Base-by-base conservation (phyloP, 805 yeast species). In the Wickerhamomyces alni region DNA sequence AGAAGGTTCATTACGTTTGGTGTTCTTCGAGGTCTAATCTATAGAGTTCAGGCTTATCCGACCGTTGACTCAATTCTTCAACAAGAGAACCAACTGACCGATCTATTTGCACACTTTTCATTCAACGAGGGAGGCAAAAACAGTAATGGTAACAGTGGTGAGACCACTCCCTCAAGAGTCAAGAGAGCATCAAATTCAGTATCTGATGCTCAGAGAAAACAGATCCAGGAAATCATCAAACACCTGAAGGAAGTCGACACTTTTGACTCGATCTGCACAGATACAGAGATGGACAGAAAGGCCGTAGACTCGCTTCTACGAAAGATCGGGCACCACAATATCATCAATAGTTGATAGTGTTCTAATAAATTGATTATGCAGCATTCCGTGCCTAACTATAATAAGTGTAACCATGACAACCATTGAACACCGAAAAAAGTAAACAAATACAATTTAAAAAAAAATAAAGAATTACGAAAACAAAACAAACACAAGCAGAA, bases 1-100 rank as follows among this genome's bases (percentile, higher is more conserved):
- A 70, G 98, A 46, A 66, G 95, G 39, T 86, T 93, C 50, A 67
- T 93, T 17, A 77, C 88, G 16, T 93, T 89, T 67, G 99, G 99
- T 1, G 72, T 87, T 2, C 66, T 87, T 18, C 74, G 87, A 44
- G 87, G 95, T 0, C 53, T 93, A 6, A 82, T 94, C 8, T 88
- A 88, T 56, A 64, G 97, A 37, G 84, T 88, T 2, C 74, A 83
- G 40, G 67, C 88, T 17, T 86, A 77, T 54, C 97, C 98, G 0
- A 40, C 53, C 9, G 43, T 51, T 17, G 57, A 50, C 22, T 39
- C 51, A 8, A 39, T 45, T 15, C 26, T 50, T 17, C 38, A 40
- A 13, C 35, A 43, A 22, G 60, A 44, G 29, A 51, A 19, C 11
- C 35, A 40, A 13, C 27, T 43, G 41, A 44, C 17, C 8, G 46